phyloP scores from a whole-genome alignment of 1,139 yeast genomes.

The Pneumocystis canis region DNA sequence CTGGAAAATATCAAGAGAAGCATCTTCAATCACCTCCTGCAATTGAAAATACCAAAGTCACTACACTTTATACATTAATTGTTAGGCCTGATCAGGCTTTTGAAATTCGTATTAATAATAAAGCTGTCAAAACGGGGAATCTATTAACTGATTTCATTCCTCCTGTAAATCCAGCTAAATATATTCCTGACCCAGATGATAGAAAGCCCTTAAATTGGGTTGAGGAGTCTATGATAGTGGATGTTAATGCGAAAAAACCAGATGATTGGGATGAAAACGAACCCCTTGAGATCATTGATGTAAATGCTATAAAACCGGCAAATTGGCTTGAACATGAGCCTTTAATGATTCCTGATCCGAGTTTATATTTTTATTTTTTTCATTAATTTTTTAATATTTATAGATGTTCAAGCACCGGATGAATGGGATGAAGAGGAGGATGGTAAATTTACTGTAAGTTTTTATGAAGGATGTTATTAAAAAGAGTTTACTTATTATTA shows the following conservation, averaged over 20 bases:
- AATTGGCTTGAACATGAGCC: slow-evolving; percentile 63
- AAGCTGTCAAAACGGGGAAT: slow-evolving; percentile 53
- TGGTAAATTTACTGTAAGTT: slow-evolving; percentile 46
- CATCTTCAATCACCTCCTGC: slow-evolving; percentile 53
- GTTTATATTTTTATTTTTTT: neutral
- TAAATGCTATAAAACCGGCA: slow-evolving; percentile 50
- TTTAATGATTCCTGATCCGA: slow-evolving; percentile 47
- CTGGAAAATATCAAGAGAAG: slow-evolving; percentile 53
- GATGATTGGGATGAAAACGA: slow-evolving; percentile 68
- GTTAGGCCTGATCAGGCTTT: slow-evolving; percentile 48
- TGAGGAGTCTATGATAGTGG: slow-evolving; percentile 48
- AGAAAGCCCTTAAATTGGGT: slow-evolving; percentile 70
- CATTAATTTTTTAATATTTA: neutral
- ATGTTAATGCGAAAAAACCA: slow-evolving; percentile 54
- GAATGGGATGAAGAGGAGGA: slow-evolving; percentile 83
- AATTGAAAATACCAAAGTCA: slow-evolving; percentile 40
- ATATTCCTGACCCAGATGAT: slow-evolving; percentile 48
- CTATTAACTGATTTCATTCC: slow-evolving; percentile 49
- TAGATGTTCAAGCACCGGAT: slow-evolving; percentile 43
- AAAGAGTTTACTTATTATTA: neutral
- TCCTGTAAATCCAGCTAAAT: slow-evolving; percentile 46
- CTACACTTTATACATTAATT: slow-evolving; percentile 63
- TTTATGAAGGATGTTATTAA: neutral
- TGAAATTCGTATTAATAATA: slow-evolving; percentile 74
- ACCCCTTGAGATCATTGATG: slow-evolving; percentile 47